Evolutionary conservation across 2,329 filamentous ascomycete species (phyloP), one percentile per base, ranked within the genome.

Genomic region (Fusarium udum): DNA sequence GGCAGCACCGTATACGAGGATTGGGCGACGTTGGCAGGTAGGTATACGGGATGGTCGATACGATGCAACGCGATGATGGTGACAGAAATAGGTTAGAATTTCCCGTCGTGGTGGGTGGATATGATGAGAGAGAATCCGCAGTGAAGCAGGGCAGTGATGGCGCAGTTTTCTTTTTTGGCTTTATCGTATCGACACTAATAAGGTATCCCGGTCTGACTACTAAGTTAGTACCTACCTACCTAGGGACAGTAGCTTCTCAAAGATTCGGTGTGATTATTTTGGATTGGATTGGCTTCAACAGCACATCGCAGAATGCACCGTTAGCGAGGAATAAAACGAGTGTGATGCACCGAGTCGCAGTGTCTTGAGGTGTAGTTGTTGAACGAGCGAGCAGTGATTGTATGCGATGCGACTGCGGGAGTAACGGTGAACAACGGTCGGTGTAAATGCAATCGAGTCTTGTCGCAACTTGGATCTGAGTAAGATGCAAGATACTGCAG

Each of bases 71-170:
- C 34, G 34, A 58, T 49, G 49, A 37, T 40, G 61, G 42, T 40
- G 56, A 45, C 55, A 64, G 71, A 67, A 69, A 64, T 56, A 51
- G 58, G 49, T 56, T 67, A 58, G 63, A 36, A 60, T 51, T 65
- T 65, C 31, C 40, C 28, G 55, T 62, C 32, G 36, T 45, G 45
- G 64, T 65, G 46, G 59, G 53, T 48, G 49, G 69, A 48, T 43
- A 32, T 58, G 37, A 69, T 73, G 69, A 43, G 59, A 43, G 59
- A 51, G 55, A 70, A 73, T 64, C 69, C 42, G 65, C 65, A 56
- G 70, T 58, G 64, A 68, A 57, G 62, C 64, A 69, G 69, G 61
- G 70, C 45, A 69, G 45, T 28, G 53, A 52, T 67, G 39, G 64
- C 28, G 65, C 58, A 67, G 64, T 64, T 67, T 65, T 65, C 32